phyloP scores from a whole-genome alignment of 331 rosid genomes.

The Quercus lobata region DNA sequence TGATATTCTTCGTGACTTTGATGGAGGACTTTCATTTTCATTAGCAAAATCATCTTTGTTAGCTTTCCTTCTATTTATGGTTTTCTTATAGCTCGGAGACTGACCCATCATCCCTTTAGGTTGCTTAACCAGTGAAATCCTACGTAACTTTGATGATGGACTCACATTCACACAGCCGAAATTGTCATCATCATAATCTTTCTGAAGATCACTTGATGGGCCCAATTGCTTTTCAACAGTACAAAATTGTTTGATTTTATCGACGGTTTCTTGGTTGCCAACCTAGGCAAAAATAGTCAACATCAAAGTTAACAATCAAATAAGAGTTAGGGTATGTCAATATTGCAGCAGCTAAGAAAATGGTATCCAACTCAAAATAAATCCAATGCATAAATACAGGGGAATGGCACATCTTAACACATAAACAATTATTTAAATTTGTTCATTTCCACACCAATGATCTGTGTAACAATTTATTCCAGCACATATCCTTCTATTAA shows the following conservation, averaged over 20 bases:
- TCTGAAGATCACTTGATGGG: constrained; percentile 23
- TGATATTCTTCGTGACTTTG: constrained; percentile 47
- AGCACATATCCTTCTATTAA: not conserved
- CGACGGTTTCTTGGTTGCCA: constrained; percentile 56
- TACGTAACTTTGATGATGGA: constrained; percentile 48
- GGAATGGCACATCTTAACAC: not conserved
- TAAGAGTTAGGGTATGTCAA: not conserved
- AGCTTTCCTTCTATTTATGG: constrained; percentile 17
- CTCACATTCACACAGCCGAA: constrained; percentile 37
- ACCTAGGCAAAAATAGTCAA: constrained; percentile 36
- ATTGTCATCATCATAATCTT: constrained; percentile 9
- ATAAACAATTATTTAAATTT: not conserved
- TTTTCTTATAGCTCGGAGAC: constrained; percentile 30
- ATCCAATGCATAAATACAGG: not conserved
- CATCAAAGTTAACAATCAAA: constrained; percentile 1
- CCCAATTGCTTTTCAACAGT: constrained; percentile 24
- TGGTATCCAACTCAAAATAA: not conserved
- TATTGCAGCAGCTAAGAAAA: not conserved
- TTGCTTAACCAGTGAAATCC: constrained; percentile 44
- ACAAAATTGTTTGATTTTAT: constrained; percentile 28
- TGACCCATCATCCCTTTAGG: constrained; percentile 10
- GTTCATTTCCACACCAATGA: not conserved
- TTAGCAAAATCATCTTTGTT: constrained; percentile 25
- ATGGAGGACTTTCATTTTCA: constrained; percentile 46
- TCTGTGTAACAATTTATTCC: not conserved